These are phyloP conservation scores for Pseudopithomyces chartarum DNA, from an alignment of 2,329 filamentous ascomycete genomes.

Conservation along the genomic window DNA sequence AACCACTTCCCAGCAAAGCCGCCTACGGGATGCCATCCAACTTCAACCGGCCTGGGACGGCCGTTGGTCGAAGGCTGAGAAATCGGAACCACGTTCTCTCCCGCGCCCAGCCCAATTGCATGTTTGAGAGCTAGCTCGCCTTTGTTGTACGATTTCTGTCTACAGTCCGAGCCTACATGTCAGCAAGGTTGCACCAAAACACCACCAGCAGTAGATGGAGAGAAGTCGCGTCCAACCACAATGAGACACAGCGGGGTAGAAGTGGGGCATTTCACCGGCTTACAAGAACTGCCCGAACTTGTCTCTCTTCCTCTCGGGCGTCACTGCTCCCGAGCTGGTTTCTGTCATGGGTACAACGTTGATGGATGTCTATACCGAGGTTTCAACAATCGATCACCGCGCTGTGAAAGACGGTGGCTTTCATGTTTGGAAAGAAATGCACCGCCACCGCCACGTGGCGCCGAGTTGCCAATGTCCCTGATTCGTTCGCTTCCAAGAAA, in stretches of 20 bases:
- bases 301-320: conserved; percentile 9
- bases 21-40: conserved; percentile 65
- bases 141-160: conserved; percentile 32
- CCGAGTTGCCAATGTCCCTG: not conserved
- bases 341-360: conserved; percentile 6
- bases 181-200: not conserved
- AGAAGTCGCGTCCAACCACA: not conserved
- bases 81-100: conserved; percentile 52
- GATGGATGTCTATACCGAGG: not conserved
- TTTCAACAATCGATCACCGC: not conserved
- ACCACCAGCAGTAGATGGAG: not conserved
- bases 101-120: conserved; percentile 51
- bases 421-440: not conserved
- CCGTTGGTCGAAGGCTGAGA: conserved; percentile 46
- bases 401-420: not conserved
- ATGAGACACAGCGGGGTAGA: not conserved
- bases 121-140: conserved; percentile 51
- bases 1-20: conserved; percentile 64
- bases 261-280: conserved; percentile 4
- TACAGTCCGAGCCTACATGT: not conserved
- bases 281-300: conserved; percentile 15
- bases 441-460: conserved; percentile 14
- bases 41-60: conserved; percentile 52
- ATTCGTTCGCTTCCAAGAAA: too few species aligned
- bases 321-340: not conserved